Evolutionary conservation across 129 eudicot species (phyloP).

Genomic region (Glebionis coronaria): DNA sequence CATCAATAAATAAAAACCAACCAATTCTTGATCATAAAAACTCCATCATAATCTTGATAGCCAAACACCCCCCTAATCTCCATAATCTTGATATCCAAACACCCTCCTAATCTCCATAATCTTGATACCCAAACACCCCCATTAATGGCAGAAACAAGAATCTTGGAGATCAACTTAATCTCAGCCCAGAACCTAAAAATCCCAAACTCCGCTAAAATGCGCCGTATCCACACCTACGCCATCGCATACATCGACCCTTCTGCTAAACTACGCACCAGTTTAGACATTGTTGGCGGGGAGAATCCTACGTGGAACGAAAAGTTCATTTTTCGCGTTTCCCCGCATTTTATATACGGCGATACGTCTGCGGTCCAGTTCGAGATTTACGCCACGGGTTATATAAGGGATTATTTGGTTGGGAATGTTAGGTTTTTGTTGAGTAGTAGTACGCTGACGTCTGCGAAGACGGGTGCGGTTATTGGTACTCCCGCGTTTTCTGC

Average conservation of each 20-base stretch:
- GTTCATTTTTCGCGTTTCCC: conserved; percentile 73
- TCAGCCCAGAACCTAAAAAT: conserved; percentile 75
- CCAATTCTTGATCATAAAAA: too few relatives aligned
- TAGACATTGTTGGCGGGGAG: conserved; percentile 63
- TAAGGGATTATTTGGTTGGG: conserved; percentile 64
- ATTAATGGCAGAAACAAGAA: conserved; percentile 33
- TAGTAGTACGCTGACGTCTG: conserved; percentile 33
- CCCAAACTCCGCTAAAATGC: conserved; percentile 50
- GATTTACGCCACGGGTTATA: conserved; percentile 71
- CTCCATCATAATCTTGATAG: too few relatives aligned
- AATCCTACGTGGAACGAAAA: conserved; percentile 97
- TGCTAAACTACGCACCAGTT: conserved; percentile 66
- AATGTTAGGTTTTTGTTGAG: conserved; percentile 71
- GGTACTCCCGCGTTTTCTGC: conserved; percentile 74
- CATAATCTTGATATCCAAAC: too few relatives aligned
- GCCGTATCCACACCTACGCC: conserved; percentile 89
- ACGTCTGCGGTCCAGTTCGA: conserved; percentile 80
- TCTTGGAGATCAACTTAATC: conserved; percentile 89
- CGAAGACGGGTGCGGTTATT: conserved; percentile 27
- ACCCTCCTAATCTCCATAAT: too few relatives aligned
- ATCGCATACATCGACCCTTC: conserved; percentile 54
- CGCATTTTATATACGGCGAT: conserved; percentile 57
- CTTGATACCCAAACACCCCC: not conserved
- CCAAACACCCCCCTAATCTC: too few relatives aligned
- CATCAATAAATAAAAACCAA: too few relatives aligned